Evolutionary conservation across 345 rosid species (phyloP).

Genomic region (Erysimum cheiranthoides): DNA sequence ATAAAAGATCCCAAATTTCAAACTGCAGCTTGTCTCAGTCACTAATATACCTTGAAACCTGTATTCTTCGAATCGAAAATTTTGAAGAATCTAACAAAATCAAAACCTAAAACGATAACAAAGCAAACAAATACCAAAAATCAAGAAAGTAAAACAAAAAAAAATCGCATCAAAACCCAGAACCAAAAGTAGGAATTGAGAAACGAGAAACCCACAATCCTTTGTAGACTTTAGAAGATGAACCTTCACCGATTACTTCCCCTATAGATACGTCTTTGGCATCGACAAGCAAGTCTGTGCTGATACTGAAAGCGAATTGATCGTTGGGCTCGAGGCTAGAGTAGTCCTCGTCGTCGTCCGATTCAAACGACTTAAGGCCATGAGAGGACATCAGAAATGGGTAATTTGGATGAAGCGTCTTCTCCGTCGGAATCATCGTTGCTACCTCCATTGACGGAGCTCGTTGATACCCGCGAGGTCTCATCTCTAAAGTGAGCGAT

Average conservation of each 20-base stretch:
- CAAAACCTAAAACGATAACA: not conserved
- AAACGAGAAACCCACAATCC: constrained; percentile 41
- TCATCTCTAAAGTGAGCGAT: constrained; percentile 37
- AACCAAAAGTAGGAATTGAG: constrained; percentile 19
- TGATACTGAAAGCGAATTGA: constrained; percentile 34
- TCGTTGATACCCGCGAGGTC: constrained; percentile 43
- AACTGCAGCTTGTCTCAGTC: not conserved
- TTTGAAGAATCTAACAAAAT: not conserved
- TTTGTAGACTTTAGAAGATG: constrained; percentile 37
- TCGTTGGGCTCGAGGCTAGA: constrained; percentile 30
- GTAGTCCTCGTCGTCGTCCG: constrained; percentile 24
- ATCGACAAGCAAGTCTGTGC: constrained; percentile 25
- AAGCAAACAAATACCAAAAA: not conserved
- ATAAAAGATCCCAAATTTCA: constrained; percentile 10
- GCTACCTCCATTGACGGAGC: constrained; percentile 37
- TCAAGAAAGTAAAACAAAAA: not conserved
- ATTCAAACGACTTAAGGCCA: constrained; percentile 38
- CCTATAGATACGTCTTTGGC: constrained; percentile 28
- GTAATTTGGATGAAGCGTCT: constrained; percentile 44
- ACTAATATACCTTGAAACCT: constrained; percentile 16
- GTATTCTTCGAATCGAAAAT: not conserved
- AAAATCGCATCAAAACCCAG: constrained; percentile 3
- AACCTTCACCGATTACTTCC: constrained; percentile 37
- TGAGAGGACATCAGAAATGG: constrained; percentile 41
- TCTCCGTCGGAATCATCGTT: constrained; percentile 12